Evolutionary conservation across 805 yeast genomes (phyloP).

Genomic region (Metahyphopichia silvanorum): DNA sequence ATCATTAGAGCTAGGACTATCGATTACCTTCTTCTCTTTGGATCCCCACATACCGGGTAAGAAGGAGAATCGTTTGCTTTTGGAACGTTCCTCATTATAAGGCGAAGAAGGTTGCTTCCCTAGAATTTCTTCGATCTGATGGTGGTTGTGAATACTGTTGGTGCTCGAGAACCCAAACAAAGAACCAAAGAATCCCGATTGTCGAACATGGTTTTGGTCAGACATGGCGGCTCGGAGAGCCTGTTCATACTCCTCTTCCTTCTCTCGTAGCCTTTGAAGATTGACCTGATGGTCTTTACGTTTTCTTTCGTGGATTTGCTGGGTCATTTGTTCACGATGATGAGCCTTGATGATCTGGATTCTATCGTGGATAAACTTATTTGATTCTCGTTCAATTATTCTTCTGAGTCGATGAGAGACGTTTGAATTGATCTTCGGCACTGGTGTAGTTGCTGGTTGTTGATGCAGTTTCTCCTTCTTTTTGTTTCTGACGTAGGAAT

Average conservation of each 20-base stretch:
- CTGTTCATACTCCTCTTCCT: constrained; percentile 38
- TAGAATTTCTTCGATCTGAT: not conserved
- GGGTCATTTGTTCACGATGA: constrained; percentile 33
- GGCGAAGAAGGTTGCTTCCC: not conserved
- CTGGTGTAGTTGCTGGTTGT: not conserved
- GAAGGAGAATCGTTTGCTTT: constrained; percentile 1
- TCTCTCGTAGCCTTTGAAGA: constrained; percentile 28
- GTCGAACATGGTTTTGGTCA: constrained; percentile 17
- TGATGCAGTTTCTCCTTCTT: constrained; percentile 19
- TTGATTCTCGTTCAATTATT: constrained; percentile 34
- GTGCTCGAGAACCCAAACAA: constrained; percentile 22
- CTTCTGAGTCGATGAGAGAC: constrained; percentile 21
- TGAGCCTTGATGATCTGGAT: constrained; percentile 35
- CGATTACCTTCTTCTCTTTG: constrained; percentile 2
- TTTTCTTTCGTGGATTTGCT: constrained; percentile 36
- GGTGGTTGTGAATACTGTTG: constrained; percentile 1
- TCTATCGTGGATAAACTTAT: constrained; percentile 34
- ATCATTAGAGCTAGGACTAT: too few relatives aligned
- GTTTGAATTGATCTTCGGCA: not conserved
- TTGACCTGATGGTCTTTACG: constrained; percentile 37
- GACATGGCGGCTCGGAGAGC: constrained; percentile 24
- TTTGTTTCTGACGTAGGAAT: constrained; percentile 32
- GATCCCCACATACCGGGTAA: not conserved
- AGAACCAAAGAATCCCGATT: constrained; percentile 26
- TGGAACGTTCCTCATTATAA: not conserved